Conservation (phyloP, 148 eudicot genomes). For the Vaccinium vitisidaea region DNA sequence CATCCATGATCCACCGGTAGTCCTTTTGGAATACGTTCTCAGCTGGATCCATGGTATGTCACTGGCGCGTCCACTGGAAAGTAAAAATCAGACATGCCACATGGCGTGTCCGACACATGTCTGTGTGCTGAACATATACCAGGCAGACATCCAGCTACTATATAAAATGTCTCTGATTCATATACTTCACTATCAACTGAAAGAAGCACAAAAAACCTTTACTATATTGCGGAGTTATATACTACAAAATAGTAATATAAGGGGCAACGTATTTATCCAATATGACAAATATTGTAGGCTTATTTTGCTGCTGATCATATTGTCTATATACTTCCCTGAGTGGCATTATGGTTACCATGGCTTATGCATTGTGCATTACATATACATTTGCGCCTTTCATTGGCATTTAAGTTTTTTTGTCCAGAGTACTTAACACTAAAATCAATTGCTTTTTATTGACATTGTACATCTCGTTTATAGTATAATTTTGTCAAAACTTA, state of each 20-base stretch:
- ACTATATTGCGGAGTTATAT: neutral
- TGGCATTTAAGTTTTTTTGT: neutral
- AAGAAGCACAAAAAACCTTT: neutral
- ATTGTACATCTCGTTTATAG: constrained; percentile 2
- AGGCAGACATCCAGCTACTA: neutral
- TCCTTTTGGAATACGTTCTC: too few relatives aligned
- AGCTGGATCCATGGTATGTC: too few relatives aligned
- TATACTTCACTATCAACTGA: neutral
- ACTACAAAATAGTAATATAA: neutral
- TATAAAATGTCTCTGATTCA: neutral
- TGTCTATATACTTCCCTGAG: neutral
- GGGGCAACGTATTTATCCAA: neutral
- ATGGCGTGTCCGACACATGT: neutral
- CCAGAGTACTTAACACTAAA: neutral
- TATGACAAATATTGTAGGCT: neutral
- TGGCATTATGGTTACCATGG: neutral
- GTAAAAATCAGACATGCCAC: neutral
- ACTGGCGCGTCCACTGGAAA: neutral
- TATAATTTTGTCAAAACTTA: neutral
- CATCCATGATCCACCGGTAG: too few relatives aligned
- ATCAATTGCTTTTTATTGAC: neutral
- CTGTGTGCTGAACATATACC: neutral
- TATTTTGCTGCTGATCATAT: neutral
- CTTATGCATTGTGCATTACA: neutral
- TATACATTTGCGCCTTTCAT: neutral